These are phyloP conservation scores for Balansia obtecta DNA, from an alignment of 2,329 filamentous ascomycete species.

Conservation along the genomic window DNA sequence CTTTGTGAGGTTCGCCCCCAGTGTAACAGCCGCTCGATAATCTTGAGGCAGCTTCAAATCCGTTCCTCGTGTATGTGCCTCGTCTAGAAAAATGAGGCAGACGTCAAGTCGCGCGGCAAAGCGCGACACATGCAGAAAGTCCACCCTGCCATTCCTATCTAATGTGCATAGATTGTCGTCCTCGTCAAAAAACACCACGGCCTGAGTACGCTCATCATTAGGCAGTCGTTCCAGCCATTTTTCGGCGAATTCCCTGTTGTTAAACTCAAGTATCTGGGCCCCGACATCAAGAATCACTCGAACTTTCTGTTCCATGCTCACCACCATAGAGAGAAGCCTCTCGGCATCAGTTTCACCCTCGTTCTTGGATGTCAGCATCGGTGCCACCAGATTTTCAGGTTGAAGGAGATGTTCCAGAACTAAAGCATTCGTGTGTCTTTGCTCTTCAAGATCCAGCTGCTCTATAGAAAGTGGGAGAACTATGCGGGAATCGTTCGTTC, in stretches of 20 bases:
- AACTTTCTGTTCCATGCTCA: constrained; percentile 23
- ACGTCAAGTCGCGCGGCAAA: constrained; percentile 41
- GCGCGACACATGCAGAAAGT: constrained; percentile 43
- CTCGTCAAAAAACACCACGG: constrained; percentile 44
- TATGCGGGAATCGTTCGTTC: constrained; percentile 51
- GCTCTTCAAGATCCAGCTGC: constrained; percentile 40
- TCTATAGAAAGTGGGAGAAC: constrained; percentile 43
- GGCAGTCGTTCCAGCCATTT: constrained; percentile 33
- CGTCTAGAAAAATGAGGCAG: constrained; percentile 58
- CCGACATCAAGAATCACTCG: constrained; percentile 60
- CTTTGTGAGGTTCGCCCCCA: constrained; percentile 54
- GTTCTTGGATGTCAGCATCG: constrained; percentile 1
- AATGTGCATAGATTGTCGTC: constrained; percentile 42
- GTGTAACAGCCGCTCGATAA: constrained; percentile 53
- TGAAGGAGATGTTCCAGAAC: constrained; percentile 48
- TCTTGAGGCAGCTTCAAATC: constrained; percentile 48
- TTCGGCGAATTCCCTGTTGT: constrained; percentile 40
- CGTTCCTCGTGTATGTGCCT: constrained; percentile 57
- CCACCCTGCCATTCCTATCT: constrained; percentile 30
- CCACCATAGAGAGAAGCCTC: constrained; percentile 30
- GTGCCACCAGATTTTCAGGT: constrained; percentile 30
- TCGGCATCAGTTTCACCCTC: constrained; percentile 15
- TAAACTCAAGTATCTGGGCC: constrained; percentile 53
- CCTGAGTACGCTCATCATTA: constrained; percentile 8
- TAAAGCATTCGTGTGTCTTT: constrained; percentile 54